These are phyloP conservation scores for Psidium guajava DNA, from an alignment of 345 rosid species.

Conservation along the genomic window DNA sequence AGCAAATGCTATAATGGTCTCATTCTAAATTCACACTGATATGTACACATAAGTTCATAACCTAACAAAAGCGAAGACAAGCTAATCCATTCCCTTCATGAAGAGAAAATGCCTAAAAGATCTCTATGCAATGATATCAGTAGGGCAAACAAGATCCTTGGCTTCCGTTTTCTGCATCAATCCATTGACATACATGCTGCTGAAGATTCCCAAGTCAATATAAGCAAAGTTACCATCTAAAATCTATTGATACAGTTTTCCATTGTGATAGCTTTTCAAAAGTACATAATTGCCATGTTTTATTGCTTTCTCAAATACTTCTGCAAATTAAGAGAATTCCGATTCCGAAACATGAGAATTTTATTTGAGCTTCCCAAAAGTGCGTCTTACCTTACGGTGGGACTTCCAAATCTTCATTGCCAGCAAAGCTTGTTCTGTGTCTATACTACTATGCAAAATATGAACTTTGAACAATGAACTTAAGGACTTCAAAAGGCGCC, in stretches of 20 bases:
- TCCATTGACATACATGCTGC: neutral
- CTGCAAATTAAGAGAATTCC: neutral
- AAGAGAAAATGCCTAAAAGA: neutral
- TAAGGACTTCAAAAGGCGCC: slow-evolving; percentile 51
- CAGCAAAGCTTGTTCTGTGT: slow-evolving; percentile 69
- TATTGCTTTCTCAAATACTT: neutral
- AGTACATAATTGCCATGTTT: neutral
- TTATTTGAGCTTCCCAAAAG: neutral
- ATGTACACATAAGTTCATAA: neutral
- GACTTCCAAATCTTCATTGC: slow-evolving; percentile 84
- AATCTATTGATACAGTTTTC: neutral
- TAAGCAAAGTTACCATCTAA: neutral
- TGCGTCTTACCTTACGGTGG: slow-evolving; percentile 60
- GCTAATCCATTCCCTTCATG: neutral
- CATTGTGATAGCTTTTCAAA: neutral
- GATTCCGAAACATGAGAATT: neutral
- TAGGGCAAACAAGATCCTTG: neutral
- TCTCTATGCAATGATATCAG: neutral
- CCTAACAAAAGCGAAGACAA: neutral
- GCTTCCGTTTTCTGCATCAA: neutral
- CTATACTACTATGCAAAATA: slow-evolving; percentile 78
- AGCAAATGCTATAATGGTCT: neutral
- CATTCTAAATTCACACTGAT: neutral
- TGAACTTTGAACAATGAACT: slow-evolving; percentile 60
- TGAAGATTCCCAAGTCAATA: neutral